Percentiles rank a stretch among this genome's conserved stretches.
Evolutionary conservation across 805 yeast species (phyloP).

Genomic region (Candida methanosorbosa): DNA sequence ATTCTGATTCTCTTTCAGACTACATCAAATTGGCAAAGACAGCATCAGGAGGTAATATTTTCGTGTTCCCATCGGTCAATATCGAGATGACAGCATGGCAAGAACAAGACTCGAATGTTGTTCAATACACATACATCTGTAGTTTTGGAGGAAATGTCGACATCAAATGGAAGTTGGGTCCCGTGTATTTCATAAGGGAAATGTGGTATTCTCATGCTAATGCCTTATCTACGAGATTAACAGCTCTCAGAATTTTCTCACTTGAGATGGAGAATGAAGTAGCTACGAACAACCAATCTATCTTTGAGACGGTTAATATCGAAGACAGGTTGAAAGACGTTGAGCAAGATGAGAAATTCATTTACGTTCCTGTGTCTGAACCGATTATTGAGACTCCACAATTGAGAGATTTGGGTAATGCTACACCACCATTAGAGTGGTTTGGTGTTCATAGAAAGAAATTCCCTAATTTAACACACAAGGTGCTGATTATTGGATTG

Average conservation of each 20-base stretch:
- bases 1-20: conserved; percentile 37
- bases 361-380: conserved; percentile 56
- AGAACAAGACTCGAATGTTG: conserved; percentile 34
- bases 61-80: conserved; percentile 67
- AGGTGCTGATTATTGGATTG: conserved; percentile 60
- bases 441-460: conserved; percentile 85
- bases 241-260: conserved; percentile 25
- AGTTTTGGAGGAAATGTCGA: conserved; percentile 86
- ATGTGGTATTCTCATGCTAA: conserved; percentile 85
- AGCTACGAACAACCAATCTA: conserved; percentile 24
- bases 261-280: conserved; percentile 22
- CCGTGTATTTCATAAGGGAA: conserved; percentile 81
- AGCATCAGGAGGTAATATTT: conserved; percentile 73
- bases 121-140: conserved; percentile 63
- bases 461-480: conserved; percentile 84
- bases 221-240: conserved; percentile 56
- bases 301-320: conserved; percentile 24
- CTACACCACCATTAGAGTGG: conserved; percentile 98
- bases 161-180: conserved; percentile 89
- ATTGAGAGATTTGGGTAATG: conserved; percentile 85
- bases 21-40: conserved; percentile 47
- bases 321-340: conserved; percentile 38
- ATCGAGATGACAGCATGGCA: conserved; percentile 75
- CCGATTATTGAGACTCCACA: conserved; percentile 88
- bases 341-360: conserved; percentile 37